A percentile compares a stretch with the other conserved stretches of the same genome.
Conservation (phyloP, 1,284 basidiomycete species). For the Ganoderma meredithae region DNA sequence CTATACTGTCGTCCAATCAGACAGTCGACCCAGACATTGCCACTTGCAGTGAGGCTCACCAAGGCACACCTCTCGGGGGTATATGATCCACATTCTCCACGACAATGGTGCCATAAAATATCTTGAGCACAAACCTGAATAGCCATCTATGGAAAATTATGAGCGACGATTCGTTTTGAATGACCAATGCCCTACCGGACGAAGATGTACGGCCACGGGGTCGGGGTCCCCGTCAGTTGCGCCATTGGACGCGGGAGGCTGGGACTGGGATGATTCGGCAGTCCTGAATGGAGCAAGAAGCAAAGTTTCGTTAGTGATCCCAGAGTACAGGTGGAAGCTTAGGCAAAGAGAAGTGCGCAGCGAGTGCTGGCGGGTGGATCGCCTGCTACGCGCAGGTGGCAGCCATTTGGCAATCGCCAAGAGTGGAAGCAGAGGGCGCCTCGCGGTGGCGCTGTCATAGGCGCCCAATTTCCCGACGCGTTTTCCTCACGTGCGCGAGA, state of each 20-base stretch:
- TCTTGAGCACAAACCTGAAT: conserved; percentile 82
- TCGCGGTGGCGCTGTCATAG: not conserved
- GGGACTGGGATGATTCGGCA: not conserved
- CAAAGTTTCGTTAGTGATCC: not conserved
- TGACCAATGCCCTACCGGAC: conserved; percentile 55
- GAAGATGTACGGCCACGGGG: conserved; percentile 73
- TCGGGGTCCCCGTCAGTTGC: conserved; percentile 39
- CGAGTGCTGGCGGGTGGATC: not conserved
- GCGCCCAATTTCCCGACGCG: not conserved
- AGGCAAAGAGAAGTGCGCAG: not conserved
- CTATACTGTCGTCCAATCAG: conserved; percentile 49
- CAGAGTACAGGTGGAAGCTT: not conserved
- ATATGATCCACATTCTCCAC: conserved; percentile 79
- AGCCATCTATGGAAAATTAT: conserved; percentile 54
- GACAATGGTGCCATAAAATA: conserved; percentile 90
- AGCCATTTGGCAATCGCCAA: not conserved
- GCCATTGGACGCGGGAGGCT: conserved; percentile 5
- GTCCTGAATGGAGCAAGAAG: not conserved
- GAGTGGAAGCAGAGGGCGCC: not conserved
- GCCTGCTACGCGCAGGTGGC: not conserved
- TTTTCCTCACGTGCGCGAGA: conserved; percentile 12
- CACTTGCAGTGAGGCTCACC: conserved; percentile 50
- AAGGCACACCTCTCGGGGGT: conserved; percentile 74
- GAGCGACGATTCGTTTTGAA: not conserved
- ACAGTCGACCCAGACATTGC: not conserved